Evolutionary conservation across 2,329 filamentous ascomycete species (phyloP).

Genomic region (Penicillium sp.): DNA sequence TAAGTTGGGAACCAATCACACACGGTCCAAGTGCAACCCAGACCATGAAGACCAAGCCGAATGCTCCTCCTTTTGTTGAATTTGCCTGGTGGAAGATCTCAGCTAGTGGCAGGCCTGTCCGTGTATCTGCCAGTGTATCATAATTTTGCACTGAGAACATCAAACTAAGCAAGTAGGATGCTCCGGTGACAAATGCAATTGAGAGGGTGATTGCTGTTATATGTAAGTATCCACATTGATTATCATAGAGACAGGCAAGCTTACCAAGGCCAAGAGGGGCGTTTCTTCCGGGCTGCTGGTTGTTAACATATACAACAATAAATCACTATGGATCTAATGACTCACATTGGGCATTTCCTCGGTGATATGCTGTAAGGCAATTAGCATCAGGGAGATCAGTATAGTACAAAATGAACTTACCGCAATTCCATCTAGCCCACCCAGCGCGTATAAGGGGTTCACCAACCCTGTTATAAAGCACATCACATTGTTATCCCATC

Average conservation of each 20-base stretch:
- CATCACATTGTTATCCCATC: constrained; percentile 52
- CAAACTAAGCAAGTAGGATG: constrained; percentile 52
- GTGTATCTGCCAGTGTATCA: constrained; percentile 38
- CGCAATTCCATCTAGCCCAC: constrained; percentile 50
- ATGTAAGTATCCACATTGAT: constrained; percentile 6
- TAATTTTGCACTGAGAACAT: constrained; percentile 56
- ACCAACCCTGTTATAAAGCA: constrained; percentile 54
- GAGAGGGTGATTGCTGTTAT: constrained; percentile 43
- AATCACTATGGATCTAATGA: background rate
- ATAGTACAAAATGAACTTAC: constrained; percentile 10
- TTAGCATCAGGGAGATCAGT: background rate
- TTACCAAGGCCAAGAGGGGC: constrained; percentile 33
- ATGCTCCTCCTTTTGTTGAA: constrained; percentile 50
- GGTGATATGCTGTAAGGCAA: constrained; percentile 44
- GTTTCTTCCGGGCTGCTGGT: constrained; percentile 28
- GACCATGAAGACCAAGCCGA: constrained; percentile 49
- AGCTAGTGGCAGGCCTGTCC: constrained; percentile 60
- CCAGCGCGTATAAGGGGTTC: constrained; percentile 50
- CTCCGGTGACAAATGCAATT: constrained; percentile 53
- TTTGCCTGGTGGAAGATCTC: constrained; percentile 64
- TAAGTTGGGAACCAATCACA: constrained; percentile 35
- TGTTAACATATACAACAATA: background rate
- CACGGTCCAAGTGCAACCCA: constrained; percentile 36
- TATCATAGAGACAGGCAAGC: background rate
- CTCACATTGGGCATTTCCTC: constrained; percentile 54